A percentile compares a stretch with the other conserved stretches of the same genome.
phyloP scores from a whole-genome alignment of 1,284 basidiomycete genomes.

The Trichosporon faecale region DNA sequence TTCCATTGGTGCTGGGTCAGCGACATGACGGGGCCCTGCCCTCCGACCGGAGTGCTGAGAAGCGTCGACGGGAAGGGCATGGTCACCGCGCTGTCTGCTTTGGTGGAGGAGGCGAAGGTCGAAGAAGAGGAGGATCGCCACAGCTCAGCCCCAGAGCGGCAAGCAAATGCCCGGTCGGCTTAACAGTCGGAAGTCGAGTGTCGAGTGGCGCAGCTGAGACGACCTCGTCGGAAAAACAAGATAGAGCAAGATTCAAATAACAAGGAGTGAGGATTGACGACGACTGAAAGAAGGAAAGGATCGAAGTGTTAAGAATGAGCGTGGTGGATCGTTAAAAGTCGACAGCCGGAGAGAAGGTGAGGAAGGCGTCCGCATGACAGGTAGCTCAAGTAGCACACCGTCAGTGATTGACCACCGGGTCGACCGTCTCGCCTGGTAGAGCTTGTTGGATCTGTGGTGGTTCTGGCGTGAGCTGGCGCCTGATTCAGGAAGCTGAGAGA shows the following conservation, averaged over 20 bases:
- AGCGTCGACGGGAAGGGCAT: conserved; percentile 4
- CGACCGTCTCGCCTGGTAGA: not conserved
- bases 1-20: conserved; percentile 7
- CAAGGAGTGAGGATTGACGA: not conserved
- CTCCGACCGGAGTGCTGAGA: conserved; percentile 2
- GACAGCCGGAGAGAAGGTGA: not conserved
- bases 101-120: not conserved
- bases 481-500: not conserved
- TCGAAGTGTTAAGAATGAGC: not conserved
- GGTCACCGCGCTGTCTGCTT: not conserved
- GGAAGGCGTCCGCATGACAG: not conserved
- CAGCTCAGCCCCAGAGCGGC: not conserved
- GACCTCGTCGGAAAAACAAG: not conserved
- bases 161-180: not conserved
- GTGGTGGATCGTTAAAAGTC: not conserved
- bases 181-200: not conserved
- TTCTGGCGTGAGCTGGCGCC: not conserved
- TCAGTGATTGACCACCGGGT: not conserved
- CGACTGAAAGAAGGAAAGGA: not conserved
- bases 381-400: not conserved
- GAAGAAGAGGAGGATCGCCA: not conserved
- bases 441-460: not conserved
- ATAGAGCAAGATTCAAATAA: conserved; percentile 1
- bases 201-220: not conserved
- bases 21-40: not conserved